Evolutionary conservation across 371 early-diverging fungal genomes (phyloP).

Genomic region (Circinella umbellata): DNA sequence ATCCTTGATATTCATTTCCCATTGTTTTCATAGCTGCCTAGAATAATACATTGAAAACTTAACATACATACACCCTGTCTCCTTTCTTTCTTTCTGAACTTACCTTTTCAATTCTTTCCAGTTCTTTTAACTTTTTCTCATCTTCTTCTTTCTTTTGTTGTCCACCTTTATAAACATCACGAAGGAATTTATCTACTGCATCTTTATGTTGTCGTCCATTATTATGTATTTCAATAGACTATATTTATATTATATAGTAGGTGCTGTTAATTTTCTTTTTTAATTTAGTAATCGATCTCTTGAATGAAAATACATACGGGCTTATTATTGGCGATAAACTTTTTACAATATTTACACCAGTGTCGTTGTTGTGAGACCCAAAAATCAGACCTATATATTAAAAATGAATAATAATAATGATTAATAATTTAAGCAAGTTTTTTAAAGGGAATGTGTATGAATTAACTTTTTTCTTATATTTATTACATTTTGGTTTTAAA

Average conservation of each 20-base stretch:
- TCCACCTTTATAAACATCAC: conserved; percentile 65
- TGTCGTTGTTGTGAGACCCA: conserved; percentile 77
- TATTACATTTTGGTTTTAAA: no score
- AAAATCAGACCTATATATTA: conserved; percentile 66
- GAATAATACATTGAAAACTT: background rate
- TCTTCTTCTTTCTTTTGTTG: conserved; percentile 59
- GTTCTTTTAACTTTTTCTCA: conserved; percentile 55
- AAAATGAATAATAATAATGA: background rate
- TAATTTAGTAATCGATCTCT: background rate
- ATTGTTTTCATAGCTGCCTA: conserved; percentile 15
- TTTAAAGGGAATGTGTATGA: no score
- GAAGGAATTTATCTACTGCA: conserved; percentile 67
- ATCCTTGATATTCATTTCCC: background rate
- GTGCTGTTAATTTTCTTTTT: background rate
- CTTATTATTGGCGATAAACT: conserved; percentile 76
- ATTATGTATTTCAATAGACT: conserved; percentile 64
- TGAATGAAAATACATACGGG: conserved; percentile 51
- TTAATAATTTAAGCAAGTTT: no score
- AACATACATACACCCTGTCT: no score
- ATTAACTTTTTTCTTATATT: no score
- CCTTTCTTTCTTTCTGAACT: background rate
- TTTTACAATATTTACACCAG: conserved; percentile 80
- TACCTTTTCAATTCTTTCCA: conserved; percentile 70
- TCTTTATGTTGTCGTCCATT: conserved; percentile 72
- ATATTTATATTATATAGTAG: background rate